Percentiles rank a stretch among this genome's conserved stretches.
These are phyloP conservation scores for Corchorus capsularis DNA, from an alignment of 345 rosid species.

Conservation along the genomic window DNA sequence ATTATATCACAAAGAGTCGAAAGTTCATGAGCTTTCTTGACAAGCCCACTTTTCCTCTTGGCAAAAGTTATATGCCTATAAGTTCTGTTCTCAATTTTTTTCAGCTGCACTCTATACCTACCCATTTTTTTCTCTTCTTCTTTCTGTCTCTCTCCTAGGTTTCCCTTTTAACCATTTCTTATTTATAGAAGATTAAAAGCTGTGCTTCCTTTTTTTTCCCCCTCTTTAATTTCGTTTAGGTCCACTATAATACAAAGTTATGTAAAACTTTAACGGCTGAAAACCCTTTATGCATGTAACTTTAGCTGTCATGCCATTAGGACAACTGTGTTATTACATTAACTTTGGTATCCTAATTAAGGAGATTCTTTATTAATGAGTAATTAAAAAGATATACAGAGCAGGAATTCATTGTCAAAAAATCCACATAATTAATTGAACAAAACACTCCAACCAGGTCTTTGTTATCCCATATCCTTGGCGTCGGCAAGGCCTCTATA, in stretches of 20 bases:
- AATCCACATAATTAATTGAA: neutral
- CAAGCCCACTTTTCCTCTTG: conserved; percentile 36
- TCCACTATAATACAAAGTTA: neutral
- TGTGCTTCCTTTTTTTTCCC: neutral
- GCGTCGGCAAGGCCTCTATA: neutral
- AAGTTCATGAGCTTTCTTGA: conserved; percentile 42
- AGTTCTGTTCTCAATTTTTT: conserved; percentile 25
- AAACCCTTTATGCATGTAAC: neutral
- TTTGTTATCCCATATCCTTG: neutral
- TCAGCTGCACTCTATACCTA: conserved; percentile 12
- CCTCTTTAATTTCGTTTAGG: neutral
- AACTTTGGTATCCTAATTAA: neutral
- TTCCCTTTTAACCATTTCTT: neutral
- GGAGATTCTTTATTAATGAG: neutral
- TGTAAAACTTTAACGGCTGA: neutral
- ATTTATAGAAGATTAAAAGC: neutral
- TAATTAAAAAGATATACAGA: neutral
- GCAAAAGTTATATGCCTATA: conserved; percentile 31
- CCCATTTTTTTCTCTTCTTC: conserved; percentile 14
- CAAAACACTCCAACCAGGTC: neutral
- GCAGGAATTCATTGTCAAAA: neutral
- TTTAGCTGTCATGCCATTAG: neutral
- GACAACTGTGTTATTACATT: conserved; percentile 8
- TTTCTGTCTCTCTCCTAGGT: neutral
- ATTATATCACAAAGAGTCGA: conserved; percentile 34